Conservation (phyloP, 1,139 yeast species). For the Sugiyamaella sp. region DNA sequence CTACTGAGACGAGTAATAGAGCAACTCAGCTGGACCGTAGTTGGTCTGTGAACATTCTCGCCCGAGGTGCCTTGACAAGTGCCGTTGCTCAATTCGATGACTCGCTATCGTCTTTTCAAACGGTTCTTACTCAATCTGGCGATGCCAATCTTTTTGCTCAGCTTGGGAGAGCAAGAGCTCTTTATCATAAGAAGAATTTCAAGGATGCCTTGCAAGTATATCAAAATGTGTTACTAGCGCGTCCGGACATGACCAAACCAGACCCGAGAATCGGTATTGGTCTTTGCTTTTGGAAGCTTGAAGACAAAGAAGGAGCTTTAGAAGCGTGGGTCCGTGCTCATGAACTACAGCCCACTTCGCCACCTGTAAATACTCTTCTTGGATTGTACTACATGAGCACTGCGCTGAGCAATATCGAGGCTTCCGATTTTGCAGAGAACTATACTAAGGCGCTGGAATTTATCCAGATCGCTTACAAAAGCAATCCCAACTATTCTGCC, state of each 20-base stretch:
- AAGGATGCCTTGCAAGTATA: slow-evolving; percentile 74
- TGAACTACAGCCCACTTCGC: slow-evolving; percentile 62
- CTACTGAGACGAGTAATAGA: slow-evolving; percentile 39
- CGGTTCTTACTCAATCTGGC: slow-evolving; percentile 41
- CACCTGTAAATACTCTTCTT: slow-evolving; percentile 67
- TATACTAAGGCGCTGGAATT: slow-evolving; percentile 44
- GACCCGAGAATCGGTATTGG: slow-evolving; percentile 97
- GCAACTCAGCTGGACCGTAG: slow-evolving; percentile 46
- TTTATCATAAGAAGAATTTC: slow-evolving; percentile 73
- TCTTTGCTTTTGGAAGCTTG: slow-evolving; percentile 86
- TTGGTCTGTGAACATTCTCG: slow-evolving; percentile 55
- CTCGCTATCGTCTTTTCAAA: slow-evolving; percentile 52
- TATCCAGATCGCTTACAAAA: slow-evolving; percentile 45
- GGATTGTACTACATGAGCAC: slow-evolving; percentile 70
- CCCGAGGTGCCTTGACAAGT: slow-evolving; percentile 58
- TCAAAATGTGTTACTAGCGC: slow-evolving; percentile 76
- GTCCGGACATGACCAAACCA: slow-evolving; percentile 72
- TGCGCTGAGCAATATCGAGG: slow-evolving; percentile 49
- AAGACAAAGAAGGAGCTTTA: slow-evolving; percentile 74
- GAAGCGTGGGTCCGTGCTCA: slow-evolving; percentile 82
- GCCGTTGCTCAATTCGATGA: slow-evolving; percentile 66
- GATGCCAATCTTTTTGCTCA: slow-evolving; percentile 71
- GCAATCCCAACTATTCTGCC: slow-evolving; percentile 45
- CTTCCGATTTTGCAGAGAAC: slow-evolving; percentile 39
- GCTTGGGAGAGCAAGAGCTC: slow-evolving; percentile 81